Conservation (phyloP, 2,329 filamentous ascomycete species). For the Aspergillus novofumigatus region DNA sequence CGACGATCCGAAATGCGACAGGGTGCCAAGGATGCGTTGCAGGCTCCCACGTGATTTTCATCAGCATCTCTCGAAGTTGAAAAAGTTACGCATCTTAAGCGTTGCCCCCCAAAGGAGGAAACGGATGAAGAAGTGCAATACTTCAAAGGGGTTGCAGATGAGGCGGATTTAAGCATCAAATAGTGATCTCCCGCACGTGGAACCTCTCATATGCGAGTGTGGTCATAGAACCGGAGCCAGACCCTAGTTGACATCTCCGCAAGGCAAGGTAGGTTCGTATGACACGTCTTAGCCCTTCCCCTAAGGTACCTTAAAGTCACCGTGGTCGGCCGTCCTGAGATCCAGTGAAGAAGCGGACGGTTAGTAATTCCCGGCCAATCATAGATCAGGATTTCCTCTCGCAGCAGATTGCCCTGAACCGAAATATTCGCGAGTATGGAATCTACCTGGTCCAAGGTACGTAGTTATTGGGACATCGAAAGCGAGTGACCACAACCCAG, state of each 20-base stretch:
- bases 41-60: slow-evolving; percentile 1
- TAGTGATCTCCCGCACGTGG: slow-evolving; percentile 20
- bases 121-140: background rate
- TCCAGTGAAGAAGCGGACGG: slow-evolving; percentile 13
- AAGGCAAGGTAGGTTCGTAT: slow-evolving; percentile 1
- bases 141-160: background rate
- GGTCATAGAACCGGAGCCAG: slow-evolving; percentile 1
- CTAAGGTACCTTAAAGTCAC: background rate
- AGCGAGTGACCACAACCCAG: background rate
- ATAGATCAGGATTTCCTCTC: background rate
- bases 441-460: background rate
- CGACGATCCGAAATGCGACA: slow-evolving; percentile 4
- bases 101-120: background rate
- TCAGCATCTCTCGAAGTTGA: background rate
- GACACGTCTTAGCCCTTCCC: slow-evolving; percentile 15
- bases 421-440: background rate
- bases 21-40: background rate
- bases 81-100: background rate
- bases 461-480: background rate
- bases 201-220: slow-evolving; percentile 7
- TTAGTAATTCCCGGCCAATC: slow-evolving; percentile 29
- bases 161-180: slow-evolving; percentile 26
- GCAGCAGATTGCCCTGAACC: background rate
- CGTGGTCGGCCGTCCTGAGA: background rate
- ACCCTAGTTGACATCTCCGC: background rate